These are phyloP conservation scores for Annulohypoxylon nitens DNA, from an alignment of 495 filamentous ascomycete genomes.

Conservation along the genomic window DNA sequence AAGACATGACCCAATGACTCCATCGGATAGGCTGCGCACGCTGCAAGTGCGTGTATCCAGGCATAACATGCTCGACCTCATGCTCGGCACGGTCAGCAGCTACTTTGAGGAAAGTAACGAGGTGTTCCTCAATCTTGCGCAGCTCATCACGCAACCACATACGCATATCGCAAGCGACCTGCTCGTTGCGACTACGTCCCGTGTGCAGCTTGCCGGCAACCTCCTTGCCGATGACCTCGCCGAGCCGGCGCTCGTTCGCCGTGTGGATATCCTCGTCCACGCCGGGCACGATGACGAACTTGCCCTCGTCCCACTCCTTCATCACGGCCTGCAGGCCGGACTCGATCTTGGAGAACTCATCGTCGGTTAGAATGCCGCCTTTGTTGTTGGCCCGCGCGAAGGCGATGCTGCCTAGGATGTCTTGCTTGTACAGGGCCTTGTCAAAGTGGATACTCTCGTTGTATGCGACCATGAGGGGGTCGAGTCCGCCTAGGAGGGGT, in stretches of 20 bases:
- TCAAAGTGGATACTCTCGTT: conserved; percentile 91
- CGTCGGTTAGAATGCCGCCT: conserved; percentile 76
- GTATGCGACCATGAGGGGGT: conserved; percentile 90
- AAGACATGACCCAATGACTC: conserved; percentile 87
- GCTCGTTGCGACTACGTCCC: conserved; percentile 91
- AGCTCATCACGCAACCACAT: conserved; percentile 89
- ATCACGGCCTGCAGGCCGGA: conserved; percentile 76
- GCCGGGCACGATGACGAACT: conserved; percentile 70
- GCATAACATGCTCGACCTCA: conserved; percentile 73
- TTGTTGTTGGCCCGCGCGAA: conserved; percentile 89
- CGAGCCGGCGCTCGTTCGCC: conserved; percentile 90
- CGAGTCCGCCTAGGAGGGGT: conserved; percentile 72
- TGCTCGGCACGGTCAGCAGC: conserved; percentile 79
- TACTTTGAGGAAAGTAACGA: conserved; percentile 78
- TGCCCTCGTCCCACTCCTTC: conserved; percentile 77
- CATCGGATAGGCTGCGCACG: conserved; percentile 91
- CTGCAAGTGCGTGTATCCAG: conserved; percentile 92
- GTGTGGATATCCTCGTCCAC: conserved; percentile 87
- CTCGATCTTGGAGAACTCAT: conserved; percentile 84
- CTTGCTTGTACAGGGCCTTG: conserved; percentile 82
- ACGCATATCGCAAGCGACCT: conserved; percentile 93
- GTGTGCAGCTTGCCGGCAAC: conserved; percentile 95
- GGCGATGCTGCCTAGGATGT: conserved; percentile 84
- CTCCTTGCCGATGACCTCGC: conserved; percentile 88
- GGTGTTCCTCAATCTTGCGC: conserved; percentile 74